A percentile compares a stretch with the other conserved stretches of the same genome.
Evolutionary conservation across 2,329 filamentous ascomycete species (phyloP).

Genomic region (Venturia nashicola): DNA sequence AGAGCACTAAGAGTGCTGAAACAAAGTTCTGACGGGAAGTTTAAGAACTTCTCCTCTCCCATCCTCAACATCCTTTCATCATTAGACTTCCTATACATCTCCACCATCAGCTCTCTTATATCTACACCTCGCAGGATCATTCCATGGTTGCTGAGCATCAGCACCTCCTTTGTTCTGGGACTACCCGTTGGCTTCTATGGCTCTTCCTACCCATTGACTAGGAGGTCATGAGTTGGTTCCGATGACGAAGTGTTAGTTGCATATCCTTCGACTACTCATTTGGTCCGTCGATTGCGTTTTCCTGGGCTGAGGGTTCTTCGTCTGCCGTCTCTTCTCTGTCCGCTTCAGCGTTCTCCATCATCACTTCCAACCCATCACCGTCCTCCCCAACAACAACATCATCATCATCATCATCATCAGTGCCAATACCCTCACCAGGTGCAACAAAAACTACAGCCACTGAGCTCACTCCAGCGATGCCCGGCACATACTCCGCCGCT

Average conservation of each 20-base stretch:
- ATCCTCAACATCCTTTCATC: not conserved
- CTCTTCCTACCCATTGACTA: no score
- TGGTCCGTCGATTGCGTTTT: not conserved
- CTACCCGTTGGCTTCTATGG: no score
- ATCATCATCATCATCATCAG: not conserved
- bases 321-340: not conserved
- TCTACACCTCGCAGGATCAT: no score
- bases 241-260: no score
- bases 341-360: not conserved
- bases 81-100: no score
- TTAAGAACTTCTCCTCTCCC: no score
- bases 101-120: no score
- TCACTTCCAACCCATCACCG: not conserved
- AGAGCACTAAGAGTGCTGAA: no score
- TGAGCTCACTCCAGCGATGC: not conserved
- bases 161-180: no score
- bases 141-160: no score
- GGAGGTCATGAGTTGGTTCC: no score
- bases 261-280: not conserved
- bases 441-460: not conserved
- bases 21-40: no score
- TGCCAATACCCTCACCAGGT: not conserved
- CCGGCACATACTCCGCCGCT: not conserved
- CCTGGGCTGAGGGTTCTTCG: not conserved
- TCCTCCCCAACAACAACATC: not conserved